Base-by-base conservation (phyloP, 164 flowering plant species). In the Stephania yunnanensis region DNA sequence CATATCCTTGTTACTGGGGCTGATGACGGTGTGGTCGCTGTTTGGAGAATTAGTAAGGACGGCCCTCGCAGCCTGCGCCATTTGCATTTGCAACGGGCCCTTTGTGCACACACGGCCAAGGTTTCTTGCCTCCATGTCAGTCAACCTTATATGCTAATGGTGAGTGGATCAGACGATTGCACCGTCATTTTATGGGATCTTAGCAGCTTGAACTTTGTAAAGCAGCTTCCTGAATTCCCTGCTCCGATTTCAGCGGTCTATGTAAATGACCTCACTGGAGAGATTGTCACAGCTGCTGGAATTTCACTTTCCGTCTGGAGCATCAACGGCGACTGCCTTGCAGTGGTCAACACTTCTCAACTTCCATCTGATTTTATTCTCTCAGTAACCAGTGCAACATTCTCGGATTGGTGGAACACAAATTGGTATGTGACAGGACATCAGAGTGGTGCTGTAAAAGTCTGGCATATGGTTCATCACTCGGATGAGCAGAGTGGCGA, bases 381-480 rank as follows among this genome's bases (percentile, higher is more conserved):
- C 12, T 92, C 94, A 0, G 89, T 96, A 45, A 89, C 97, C 1
- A 87, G 97, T 74, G 84, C 89, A 53, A 88, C 89, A 29, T 90
- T 80, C 79, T 94, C 99, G 0, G 99, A 96, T 80, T 94, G 98
- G 98, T 70, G 78, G 79, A 97, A 91, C 73, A 87, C 90, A 15
- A 90, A 88, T 78, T 96, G 99, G 98, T 90, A 83, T 77, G 94
- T 87, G 30, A 92, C 97, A 0, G 99, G 99, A 65, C 99, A 96
- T 77, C 97, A 90, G 86, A 96, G 99, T 79, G 99, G 99, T 63
- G 98, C 98, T 3, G 85, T 94, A 58, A 96, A 96, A 83, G 92
- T 96, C 46, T 96, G 99, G 99, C 84, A 88, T 73, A 92, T 92
- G 98, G 86, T 87, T 20, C 97, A 96, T 78, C 83, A 78, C 75